Conservation (phyloP, 768 basidiomycete genomes). For the Lactarius sanguifluus region DNA sequence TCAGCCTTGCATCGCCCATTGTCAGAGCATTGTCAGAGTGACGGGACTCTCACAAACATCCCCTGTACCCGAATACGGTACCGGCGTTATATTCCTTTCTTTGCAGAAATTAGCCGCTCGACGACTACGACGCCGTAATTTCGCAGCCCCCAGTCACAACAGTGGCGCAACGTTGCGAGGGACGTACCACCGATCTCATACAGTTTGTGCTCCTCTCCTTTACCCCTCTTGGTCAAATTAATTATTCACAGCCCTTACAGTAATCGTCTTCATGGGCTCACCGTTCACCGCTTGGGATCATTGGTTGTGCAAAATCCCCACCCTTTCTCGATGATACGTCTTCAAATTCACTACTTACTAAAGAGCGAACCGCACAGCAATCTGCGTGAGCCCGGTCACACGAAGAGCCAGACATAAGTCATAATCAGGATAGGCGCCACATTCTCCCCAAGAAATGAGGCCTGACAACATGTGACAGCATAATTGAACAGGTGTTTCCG, state of each 20-base stretch:
- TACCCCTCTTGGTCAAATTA: constrained; percentile 4
- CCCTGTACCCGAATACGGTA: not conserved
- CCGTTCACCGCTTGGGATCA: not conserved
- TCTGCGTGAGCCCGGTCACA: not conserved
- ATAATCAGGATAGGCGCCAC: not conserved
- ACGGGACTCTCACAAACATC: not conserved
- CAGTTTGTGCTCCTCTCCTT: not conserved
- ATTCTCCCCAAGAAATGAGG: constrained; percentile 7
- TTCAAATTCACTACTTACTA: not conserved
- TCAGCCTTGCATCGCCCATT: not conserved
- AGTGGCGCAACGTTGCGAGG: not conserved
- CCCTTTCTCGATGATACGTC: not conserved
- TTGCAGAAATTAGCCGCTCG: constrained; percentile 10
- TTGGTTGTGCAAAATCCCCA: not conserved
- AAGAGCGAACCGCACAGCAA: not conserved
- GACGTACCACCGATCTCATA: constrained; percentile 1
- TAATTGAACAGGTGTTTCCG: not conserved
- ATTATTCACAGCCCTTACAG: not conserved
- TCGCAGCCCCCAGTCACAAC: constrained; percentile 4
- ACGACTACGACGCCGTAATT: constrained; percentile 7
- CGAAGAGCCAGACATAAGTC: not conserved
- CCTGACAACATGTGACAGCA: not conserved
- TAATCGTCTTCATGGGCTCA: not conserved
- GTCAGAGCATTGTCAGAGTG: not conserved
- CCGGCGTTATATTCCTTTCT: constrained; percentile 12